Evolutionary conservation across 1,284 basidiomycete genomes (phyloP).

Genomic region (Sporisorium reilianum): DNA sequence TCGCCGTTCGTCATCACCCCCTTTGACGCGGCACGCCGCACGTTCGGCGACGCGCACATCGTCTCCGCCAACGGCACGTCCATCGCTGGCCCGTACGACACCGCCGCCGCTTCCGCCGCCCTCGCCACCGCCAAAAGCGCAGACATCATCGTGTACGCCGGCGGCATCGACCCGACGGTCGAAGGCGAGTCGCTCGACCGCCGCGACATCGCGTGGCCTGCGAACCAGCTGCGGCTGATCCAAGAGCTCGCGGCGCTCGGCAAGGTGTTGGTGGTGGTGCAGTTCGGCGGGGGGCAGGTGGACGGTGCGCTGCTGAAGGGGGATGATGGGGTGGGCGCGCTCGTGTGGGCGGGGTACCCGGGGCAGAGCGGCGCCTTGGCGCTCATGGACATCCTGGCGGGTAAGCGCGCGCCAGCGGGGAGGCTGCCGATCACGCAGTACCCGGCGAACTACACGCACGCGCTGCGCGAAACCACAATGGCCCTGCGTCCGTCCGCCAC

Average conservation of each 20-base stretch:
- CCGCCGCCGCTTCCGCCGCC: background rate
- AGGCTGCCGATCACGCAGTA: conserved; percentile 34
- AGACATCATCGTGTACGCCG: conserved; percentile 21
- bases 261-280: conserved; percentile 20
- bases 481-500: conserved; percentile 1
- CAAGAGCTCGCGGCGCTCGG: background rate
- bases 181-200: conserved; percentile 24
- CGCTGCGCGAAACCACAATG: conserved; percentile 13
- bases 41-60: background rate
- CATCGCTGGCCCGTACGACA: background rate
- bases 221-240: conserved; percentile 28
- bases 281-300: conserved; percentile 32
- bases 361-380: conserved; percentile 23
- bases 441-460: conserved; percentile 16
- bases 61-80: conserved; percentile 24
- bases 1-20: conserved; percentile 17
- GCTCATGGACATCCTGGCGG: conserved; percentile 15
- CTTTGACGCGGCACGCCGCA: conserved; percentile 6
- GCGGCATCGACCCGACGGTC: conserved; percentile 22
- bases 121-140: background rate
- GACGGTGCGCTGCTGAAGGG: conserved; percentile 16
- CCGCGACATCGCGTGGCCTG: conserved; percentile 15
- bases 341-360: conserved; percentile 34
- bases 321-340: background rate
- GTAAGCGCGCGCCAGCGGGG: conserved; percentile 10